A percentile compares a stretch with the other conserved stretches of the same genome.
Conservation (phyloP, 495 filamentous ascomycete species). For the Neurospora sp. region DNA sequence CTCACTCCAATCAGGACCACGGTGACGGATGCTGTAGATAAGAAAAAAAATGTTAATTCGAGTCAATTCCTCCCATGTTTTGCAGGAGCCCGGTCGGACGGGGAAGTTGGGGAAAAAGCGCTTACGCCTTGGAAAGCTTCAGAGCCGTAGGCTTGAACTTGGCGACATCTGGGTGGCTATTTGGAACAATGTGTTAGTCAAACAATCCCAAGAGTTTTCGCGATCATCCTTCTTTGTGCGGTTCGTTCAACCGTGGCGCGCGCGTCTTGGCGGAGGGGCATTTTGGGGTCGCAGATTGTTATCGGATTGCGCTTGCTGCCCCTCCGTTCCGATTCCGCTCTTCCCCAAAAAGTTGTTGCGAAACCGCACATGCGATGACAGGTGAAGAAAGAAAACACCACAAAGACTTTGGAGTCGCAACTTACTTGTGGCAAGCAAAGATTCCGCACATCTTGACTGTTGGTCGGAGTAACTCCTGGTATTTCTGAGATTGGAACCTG, state of each 20-base stretch:
- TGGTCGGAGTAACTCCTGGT: neutral
- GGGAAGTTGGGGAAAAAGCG: slow-evolving; percentile 8
- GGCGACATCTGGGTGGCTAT: slow-evolving; percentile 86
- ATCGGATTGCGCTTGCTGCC: slow-evolving; percentile 10
- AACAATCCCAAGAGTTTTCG: neutral
- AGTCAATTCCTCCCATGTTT: slow-evolving; percentile 1
- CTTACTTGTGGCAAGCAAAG: slow-evolving; percentile 88
- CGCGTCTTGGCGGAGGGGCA: slow-evolving; percentile 12
- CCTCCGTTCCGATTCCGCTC: slow-evolving; percentile 17
- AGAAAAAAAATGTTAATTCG: slow-evolving; percentile 33
- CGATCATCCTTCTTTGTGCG: neutral
- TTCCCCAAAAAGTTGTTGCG: slow-evolving; percentile 1
- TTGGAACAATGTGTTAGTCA: slow-evolving; percentile 10
- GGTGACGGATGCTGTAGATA: slow-evolving; percentile 69
- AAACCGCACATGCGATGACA: neutral
- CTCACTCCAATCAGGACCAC: slow-evolving; percentile 98
- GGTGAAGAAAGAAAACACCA: neutral
- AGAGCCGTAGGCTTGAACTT: slow-evolving; percentile 96
- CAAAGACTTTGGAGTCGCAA: slow-evolving; percentile 8
- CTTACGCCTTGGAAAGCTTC: slow-evolving; percentile 91
- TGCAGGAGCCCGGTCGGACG: neutral
- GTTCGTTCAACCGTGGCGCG: neutral
- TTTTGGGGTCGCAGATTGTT: neutral
- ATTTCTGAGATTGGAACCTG: slow-evolving; percentile 2
- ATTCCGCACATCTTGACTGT: slow-evolving; percentile 61